Evolutionary conservation across 2,329 filamentous ascomycete genomes (phyloP).

Genomic region (Pleomassaria siparia): DNA sequence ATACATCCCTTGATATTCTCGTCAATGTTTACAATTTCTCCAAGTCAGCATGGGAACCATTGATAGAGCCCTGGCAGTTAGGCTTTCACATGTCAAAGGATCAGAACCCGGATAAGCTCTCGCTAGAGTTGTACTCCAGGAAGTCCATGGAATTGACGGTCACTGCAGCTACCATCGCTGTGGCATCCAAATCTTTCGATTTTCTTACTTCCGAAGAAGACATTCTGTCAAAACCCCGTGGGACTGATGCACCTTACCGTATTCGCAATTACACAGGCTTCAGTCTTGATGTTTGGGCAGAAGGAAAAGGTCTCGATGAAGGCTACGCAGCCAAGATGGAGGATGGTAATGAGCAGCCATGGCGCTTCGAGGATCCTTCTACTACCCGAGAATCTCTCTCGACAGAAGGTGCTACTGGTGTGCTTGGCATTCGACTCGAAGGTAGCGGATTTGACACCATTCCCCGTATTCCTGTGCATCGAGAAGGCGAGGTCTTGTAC

Average conservation of each 20-base stretch:
- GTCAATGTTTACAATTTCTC: constrained; percentile 99
- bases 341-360: constrained; percentile 89
- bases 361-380: constrained; percentile 96
- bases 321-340: constrained; percentile 74
- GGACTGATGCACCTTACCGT: constrained; percentile 86
- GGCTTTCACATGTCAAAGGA: constrained; percentile 85
- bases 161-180: constrained; percentile 88
- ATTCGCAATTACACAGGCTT: constrained; percentile 97
- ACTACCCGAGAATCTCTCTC: constrained; percentile 93
- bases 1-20: constrained; percentile 89
- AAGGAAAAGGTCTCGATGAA: constrained; percentile 68
- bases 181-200: constrained; percentile 88
- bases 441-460: constrained; percentile 92
- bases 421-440: constrained; percentile 82
- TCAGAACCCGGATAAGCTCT: constrained; percentile 71
- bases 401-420: constrained; percentile 76
- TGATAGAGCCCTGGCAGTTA: constrained; percentile 96
- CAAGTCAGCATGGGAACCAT: constrained; percentile 95
- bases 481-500: constrained; percentile 93
- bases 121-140: constrained; percentile 82
- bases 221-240: constrained; percentile 87
- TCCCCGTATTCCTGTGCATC: constrained; percentile 82
- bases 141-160: constrained; percentile 90
- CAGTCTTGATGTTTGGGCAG: constrained; percentile 75
- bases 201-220: constrained; percentile 89